Evolutionary conservation across 2,329 filamentous ascomycete genomes (phyloP).

Genomic region (Fusarium newnesense): DNA sequence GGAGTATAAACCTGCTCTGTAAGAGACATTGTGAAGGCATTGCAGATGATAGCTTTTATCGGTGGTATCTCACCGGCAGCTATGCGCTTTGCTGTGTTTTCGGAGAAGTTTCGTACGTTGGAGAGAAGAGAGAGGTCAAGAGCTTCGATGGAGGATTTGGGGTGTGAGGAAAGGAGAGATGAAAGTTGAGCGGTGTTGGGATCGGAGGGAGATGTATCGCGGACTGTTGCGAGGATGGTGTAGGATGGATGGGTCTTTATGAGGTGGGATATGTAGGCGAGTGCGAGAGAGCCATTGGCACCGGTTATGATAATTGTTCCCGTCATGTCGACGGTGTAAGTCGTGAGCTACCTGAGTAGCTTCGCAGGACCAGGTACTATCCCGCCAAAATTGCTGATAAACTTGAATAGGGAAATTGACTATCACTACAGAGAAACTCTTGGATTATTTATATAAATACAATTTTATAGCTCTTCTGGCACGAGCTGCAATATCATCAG

Average conservation of each 20-base stretch:
- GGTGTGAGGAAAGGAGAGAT: constrained; percentile 25
- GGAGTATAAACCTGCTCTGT: constrained; percentile 8
- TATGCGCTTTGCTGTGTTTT: not conserved
- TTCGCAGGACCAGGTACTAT: accelerated
- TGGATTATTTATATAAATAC: not conserved
- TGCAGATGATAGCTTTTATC: constrained; percentile 35
- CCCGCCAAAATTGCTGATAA: too few relatives aligned
- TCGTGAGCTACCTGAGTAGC: not conserved
- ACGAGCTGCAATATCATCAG: not conserved
- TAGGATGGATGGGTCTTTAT: constrained; percentile 25
- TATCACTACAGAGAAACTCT: accelerated
- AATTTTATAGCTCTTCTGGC: not conserved
- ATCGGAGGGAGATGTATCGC: constrained; percentile 44
- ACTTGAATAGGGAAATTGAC: accelerated
- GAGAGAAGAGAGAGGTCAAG: constrained; percentile 28
- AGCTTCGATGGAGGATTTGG: constrained; percentile 6
- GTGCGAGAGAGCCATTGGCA: constrained; percentile 50
- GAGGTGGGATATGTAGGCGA: constrained; percentile 23
- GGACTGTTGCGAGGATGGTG: constrained; percentile 49
- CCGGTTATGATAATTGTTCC: constrained; percentile 52
- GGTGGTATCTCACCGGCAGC: constrained; percentile 8
- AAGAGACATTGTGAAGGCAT: constrained; percentile 32
- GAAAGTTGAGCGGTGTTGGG: constrained; percentile 45
- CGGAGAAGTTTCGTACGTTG: constrained; percentile 12
- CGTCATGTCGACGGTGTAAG: constrained; percentile 32